Conservation (phyloP, 257 asterid species). For the Scutellaria barbata region DNA sequence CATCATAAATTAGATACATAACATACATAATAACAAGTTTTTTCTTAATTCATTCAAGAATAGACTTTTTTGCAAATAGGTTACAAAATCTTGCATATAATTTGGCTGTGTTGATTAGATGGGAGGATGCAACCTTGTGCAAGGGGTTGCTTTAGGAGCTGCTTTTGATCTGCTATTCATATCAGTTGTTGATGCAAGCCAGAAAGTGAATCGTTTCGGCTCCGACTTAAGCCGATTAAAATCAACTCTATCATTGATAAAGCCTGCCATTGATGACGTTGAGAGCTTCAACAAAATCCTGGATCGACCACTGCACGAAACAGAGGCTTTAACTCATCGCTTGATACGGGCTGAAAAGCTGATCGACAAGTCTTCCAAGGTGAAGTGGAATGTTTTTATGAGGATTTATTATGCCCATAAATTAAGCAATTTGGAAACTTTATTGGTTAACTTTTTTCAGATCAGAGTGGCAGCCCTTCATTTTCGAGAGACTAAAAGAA, state of each 20-base stretch:
- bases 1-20: no score
- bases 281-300: slow-evolving; percentile 35
- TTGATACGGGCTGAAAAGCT: slow-evolving; percentile 37
- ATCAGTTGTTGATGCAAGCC: slow-evolving; percentile 21
- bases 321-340: slow-evolving; percentile 14
- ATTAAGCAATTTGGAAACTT: slow-evolving; percentile 30
- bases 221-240: slow-evolving; percentile 35
- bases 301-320: slow-evolving; percentile 36
- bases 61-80: no score
- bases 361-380: slow-evolving; percentile 31
- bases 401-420: slow-evolving; percentile 38
- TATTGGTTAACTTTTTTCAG: slow-evolving; percentile 33
- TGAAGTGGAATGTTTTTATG: slow-evolving; percentile 29
- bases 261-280: slow-evolving; percentile 38
- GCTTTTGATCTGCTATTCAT: slow-evolving; percentile 22
- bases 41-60: no score
- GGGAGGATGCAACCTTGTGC: no score
- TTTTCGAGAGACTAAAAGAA: slow-evolving; percentile 38
- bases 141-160: slow-evolving; percentile 29
- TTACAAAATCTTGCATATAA: no score
- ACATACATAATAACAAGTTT: no score
- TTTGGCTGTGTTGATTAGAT: no score
- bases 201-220: slow-evolving; percentile 33
- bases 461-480: slow-evolving; percentile 39
- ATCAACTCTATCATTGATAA: slow-evolving; percentile 1